Conservation (phyloP, 495 filamentous ascomycete genomes). For the Antarctomyces pellizariae region DNA sequence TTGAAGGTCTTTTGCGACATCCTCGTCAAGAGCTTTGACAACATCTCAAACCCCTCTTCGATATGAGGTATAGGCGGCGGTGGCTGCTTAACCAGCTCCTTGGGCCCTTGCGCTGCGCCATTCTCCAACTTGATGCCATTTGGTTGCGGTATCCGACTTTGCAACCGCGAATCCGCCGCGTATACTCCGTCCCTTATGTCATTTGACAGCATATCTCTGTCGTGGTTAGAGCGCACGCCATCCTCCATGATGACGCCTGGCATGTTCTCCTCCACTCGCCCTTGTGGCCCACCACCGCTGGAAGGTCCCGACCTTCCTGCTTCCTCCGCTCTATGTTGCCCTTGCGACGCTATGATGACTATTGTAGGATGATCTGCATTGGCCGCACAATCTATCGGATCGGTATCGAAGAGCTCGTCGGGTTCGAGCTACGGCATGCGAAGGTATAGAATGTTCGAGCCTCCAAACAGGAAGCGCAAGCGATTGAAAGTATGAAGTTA, state of each 20-base stretch:
- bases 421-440: too few species aligned
- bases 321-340: conserved; percentile 5
- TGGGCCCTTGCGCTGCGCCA: too few species aligned
- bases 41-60: conserved; percentile 45
- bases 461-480: too few species aligned
- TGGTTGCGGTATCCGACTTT: too few species aligned
- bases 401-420: too few species aligned
- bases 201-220: conserved; percentile 20
- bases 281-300: conserved; percentile 7
- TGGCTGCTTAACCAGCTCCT: conserved; percentile 21
- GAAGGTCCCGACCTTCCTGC: conserved; percentile 6
- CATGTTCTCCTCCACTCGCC: conserved; percentile 10
- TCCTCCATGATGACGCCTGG: conserved; percentile 28
- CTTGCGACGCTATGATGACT: conserved; percentile 14
- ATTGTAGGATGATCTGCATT: too few species aligned
- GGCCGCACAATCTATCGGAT: too few species aligned
- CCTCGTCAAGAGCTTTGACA: conserved; percentile 45
- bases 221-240: conserved; percentile 24
- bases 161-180: too few species aligned
- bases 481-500: too few species aligned
- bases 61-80: conserved; percentile 65
- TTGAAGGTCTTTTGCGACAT: conserved; percentile 66
- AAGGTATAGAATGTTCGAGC: too few species aligned
- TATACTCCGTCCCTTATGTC: conserved; percentile 12
- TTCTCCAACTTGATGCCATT: too few species aligned